Conservation (phyloP, 257 asterid genomes). For the Solanum virginianum region DNA sequence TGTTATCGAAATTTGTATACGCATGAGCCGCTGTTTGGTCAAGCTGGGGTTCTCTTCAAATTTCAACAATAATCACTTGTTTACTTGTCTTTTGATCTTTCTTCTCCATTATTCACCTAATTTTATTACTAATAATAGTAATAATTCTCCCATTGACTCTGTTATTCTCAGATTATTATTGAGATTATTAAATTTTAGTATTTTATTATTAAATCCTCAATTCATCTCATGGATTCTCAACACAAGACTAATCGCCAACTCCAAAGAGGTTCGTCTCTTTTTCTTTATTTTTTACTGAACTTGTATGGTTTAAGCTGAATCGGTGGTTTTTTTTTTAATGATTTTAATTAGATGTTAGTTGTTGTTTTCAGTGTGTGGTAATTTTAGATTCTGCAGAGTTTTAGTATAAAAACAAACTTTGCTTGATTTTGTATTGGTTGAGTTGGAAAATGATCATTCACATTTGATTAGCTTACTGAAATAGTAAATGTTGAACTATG, state of each 20-base stretch:
- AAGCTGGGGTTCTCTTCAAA: slow-evolving; percentile 39
- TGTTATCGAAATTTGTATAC: slow-evolving; percentile 19
- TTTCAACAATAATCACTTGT: slow-evolving; percentile 24
- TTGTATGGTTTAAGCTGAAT: background rate
- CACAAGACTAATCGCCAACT: slow-evolving; percentile 51
- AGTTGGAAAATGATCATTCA: background rate
- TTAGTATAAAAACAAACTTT: background rate
- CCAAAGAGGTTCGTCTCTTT: slow-evolving; percentile 30
- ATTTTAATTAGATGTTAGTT: background rate
- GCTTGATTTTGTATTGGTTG: background rate
- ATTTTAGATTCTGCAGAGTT: background rate
- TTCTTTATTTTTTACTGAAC: background rate
- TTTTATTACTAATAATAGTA: background rate
- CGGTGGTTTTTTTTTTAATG: background rate
- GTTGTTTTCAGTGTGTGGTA: background rate
- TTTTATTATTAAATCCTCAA: background rate
- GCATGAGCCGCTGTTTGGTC: slow-evolving; percentile 84
- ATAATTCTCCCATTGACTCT: background rate
- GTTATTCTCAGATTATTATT: slow-evolving; percentile 6
- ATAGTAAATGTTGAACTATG: background rate
- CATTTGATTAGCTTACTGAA: background rate
- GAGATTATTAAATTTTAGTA: slow-evolving; percentile 15
- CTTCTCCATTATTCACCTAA: slow-evolving; percentile 23
- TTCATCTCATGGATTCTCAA: slow-evolving; percentile 41
- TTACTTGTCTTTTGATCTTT: slow-evolving; percentile 1